Percentiles rank a stretch among this genome's conserved stretches.
Evolutionary conservation across 306 rosid genomes (phyloP).

Genomic region (Arachis stenosperma): DNA sequence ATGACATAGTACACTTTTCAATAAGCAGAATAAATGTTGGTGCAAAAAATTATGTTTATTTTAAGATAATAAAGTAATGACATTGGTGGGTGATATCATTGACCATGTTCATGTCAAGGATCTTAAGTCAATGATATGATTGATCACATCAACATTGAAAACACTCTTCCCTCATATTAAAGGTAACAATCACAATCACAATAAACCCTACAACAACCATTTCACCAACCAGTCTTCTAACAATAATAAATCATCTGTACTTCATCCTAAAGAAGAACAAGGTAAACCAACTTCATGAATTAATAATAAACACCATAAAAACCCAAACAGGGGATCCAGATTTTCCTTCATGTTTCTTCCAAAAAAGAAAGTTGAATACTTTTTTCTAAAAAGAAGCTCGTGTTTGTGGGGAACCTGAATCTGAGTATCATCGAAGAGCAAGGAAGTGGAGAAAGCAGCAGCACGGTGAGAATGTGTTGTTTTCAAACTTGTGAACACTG

Average conservation of each 20-base stretch:
- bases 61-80: not conserved
- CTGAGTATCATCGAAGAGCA: constrained; percentile 91
- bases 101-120: not conserved
- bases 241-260: not conserved
- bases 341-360: not conserved
- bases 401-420: constrained; percentile 60
- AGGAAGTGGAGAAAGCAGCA: constrained; percentile 72
- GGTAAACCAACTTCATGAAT: too few relatives aligned
- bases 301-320: not conserved
- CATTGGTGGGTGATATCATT: not conserved
- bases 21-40: not conserved
- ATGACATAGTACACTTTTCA: not conserved
- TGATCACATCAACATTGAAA: not conserved
- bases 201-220: not conserved
- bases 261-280: not conserved
- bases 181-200: too few relatives aligned
- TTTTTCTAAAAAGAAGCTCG: not conserved
- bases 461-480: constrained; percentile 32
- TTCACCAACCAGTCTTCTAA: not conserved
- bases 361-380: not conserved
- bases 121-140: too few relatives aligned
- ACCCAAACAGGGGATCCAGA: constrained; percentile 16
- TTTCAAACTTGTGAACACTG: constrained; percentile 38
- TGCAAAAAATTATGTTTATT: too few relatives aligned
- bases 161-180: too few relatives aligned